These are phyloP conservation scores for Tirmania nivea DNA, from an alignment of 495 filamentous ascomycete species.

Conservation along the genomic window DNA sequence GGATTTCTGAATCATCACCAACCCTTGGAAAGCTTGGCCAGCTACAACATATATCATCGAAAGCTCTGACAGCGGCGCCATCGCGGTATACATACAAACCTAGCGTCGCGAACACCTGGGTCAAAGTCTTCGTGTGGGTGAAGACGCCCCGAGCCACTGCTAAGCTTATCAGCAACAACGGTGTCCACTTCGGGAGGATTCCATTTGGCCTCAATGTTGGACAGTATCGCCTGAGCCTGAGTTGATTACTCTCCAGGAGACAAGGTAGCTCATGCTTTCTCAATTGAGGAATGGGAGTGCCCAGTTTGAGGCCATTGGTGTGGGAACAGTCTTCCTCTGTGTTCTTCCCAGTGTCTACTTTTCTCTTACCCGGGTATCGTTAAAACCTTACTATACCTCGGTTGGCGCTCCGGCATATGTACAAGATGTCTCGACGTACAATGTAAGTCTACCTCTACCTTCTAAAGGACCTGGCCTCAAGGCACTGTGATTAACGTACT, in stretches of 20 bases:
- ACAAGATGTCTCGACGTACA: too few relatives aligned
- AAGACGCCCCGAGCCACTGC: conserved; percentile 21
- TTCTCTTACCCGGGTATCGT: too few relatives aligned
- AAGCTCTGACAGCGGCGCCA: conserved; percentile 23
- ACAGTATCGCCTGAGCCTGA: conserved; percentile 27
- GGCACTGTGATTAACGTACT: too few relatives aligned
- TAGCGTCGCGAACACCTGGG: conserved; percentile 23
- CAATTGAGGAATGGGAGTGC: conserved; percentile 29
- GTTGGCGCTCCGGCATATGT: too few relatives aligned
- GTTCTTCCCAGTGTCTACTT: too few relatives aligned
- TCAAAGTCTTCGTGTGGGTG: conserved; percentile 28
- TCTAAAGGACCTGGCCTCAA: too few relatives aligned
- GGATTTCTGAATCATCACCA: too few relatives aligned
- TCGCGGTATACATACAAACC: conserved; percentile 25
- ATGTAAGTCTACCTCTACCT: too few relatives aligned
- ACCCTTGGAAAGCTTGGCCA: conserved; percentile 1
- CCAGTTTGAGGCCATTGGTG: conserved; percentile 24
- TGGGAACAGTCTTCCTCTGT: too few relatives aligned
- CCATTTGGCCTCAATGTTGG: conserved; percentile 25
- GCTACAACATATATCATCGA: conserved; percentile 28
- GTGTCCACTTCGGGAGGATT: conserved; percentile 25
- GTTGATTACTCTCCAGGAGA: conserved; percentile 28
- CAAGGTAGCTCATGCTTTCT: conserved; percentile 16
- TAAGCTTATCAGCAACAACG: conserved; percentile 23
- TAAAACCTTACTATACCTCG: too few relatives aligned